Conservation (phyloP, 495 filamentous ascomycete genomes). For the Podospora pseudocomata region DNA sequence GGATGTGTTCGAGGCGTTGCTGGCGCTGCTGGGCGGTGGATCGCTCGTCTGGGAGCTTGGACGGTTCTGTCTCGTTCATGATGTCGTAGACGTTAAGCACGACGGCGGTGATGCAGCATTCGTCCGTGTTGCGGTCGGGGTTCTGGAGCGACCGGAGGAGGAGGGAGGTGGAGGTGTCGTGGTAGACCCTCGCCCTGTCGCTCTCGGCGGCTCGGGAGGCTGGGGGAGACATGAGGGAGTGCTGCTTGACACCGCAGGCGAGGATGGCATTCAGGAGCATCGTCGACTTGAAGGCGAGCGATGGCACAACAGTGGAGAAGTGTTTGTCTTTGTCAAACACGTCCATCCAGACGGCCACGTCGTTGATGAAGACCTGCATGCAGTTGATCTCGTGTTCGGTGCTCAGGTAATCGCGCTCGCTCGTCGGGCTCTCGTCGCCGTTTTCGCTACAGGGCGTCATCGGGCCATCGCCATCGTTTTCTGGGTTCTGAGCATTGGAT, state of each 20-base stretch:
- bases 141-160: constrained; percentile 73
- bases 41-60: neutral
- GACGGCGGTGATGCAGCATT: constrained; percentile 86
- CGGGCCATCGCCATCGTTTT: constrained; percentile 35
- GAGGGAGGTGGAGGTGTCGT: constrained; percentile 72
- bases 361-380: constrained; percentile 88
- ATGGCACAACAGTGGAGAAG: constrained; percentile 80
- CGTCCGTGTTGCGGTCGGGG: constrained; percentile 73
- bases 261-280: constrained; percentile 91
- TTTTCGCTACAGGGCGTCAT: constrained; percentile 51
- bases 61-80: constrained; percentile 59
- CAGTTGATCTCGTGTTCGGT: constrained; percentile 73
- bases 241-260: constrained; percentile 82
- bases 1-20: constrained; percentile 81
- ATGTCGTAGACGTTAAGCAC: constrained; percentile 89
- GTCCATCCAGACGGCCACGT: constrained; percentile 94
- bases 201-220: constrained; percentile 55
- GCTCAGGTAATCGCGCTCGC: constrained; percentile 55
- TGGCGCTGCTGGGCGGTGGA: constrained; percentile 43
- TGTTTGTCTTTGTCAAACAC: constrained; percentile 83
- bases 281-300: constrained; percentile 74
- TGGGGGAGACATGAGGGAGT: constrained; percentile 61
- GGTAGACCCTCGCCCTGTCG: constrained; percentile 76
- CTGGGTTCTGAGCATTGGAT: constrained; percentile 15
- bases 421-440: constrained; percentile 10